Percentiles rank a stretch among this genome's conserved stretches.
These are phyloP conservation scores for Coemansia furcata DNA, from an alignment of 192 early-diverging fungal genomes.

Conservation along the genomic window DNA sequence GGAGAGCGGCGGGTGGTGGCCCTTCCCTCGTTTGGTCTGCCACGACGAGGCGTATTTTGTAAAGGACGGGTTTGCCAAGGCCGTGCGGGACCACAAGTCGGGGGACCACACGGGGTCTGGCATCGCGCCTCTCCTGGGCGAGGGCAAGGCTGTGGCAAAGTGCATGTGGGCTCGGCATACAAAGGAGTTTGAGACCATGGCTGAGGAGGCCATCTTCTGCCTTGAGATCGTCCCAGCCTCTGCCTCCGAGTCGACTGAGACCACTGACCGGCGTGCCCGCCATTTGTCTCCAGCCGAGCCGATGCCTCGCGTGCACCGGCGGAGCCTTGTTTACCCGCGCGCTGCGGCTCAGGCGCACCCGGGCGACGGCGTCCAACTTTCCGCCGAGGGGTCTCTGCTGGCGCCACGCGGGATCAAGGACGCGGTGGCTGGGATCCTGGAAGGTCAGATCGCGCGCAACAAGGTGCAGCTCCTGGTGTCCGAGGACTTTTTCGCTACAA, in stretches of 20 bases:
- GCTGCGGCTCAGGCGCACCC: constrained; percentile 7
- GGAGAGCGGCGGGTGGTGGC: constrained; percentile 49
- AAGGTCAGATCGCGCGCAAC: constrained; percentile 13
- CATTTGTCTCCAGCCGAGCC: neutral
- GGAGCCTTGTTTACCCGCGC: neutral
- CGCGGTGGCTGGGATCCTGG: constrained; percentile 23
- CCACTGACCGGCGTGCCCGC: constrained; percentile 1
- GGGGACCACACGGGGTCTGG: constrained; percentile 25
- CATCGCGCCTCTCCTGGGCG: constrained; percentile 28
- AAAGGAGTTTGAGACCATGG: constrained; percentile 58
- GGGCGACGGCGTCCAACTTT: constrained; percentile 3
- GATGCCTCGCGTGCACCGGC: neutral
- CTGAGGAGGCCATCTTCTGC: constrained; percentile 73
- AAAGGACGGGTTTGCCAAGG: constrained; percentile 63
- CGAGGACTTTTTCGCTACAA: constrained; percentile 70
- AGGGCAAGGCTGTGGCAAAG: constrained; percentile 50
- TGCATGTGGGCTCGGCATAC: constrained; percentile 75
- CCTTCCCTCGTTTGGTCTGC: constrained; percentile 53
- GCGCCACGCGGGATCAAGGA: neutral
- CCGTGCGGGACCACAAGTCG: constrained; percentile 54
- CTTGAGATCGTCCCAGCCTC: constrained; percentile 44
- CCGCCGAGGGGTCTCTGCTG: neutral
- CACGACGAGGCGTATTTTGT: constrained; percentile 68
- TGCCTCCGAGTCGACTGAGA: constrained; percentile 10
- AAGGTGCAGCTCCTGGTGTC: constrained; percentile 63